A percentile compares a stretch with the other conserved stretches of the same genome.
phyloP scores from a whole-genome alignment of 2,329 filamentous ascomycete genomes.

The Monosporascus sp. region DNA sequence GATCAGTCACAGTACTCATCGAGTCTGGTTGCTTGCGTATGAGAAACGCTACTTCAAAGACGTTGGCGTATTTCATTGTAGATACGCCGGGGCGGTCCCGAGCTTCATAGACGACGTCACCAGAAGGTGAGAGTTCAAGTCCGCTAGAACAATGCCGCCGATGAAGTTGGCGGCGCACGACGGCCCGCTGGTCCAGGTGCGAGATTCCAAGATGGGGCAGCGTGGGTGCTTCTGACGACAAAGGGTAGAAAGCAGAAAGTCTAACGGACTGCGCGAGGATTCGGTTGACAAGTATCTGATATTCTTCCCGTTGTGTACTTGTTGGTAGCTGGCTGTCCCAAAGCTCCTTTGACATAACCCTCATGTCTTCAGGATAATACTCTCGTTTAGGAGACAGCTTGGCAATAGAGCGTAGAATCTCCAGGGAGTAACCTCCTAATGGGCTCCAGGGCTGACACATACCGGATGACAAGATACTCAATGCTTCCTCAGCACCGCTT shows the following conservation, averaged over 20 bases:
- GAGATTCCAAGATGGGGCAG: constrained; percentile 4
- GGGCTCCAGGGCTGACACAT: constrained; percentile 43
- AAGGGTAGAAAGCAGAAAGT: constrained; percentile 17
- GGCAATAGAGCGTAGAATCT: constrained; percentile 15
- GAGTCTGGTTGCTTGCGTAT: constrained; percentile 6
- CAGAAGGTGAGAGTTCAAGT: neutral
- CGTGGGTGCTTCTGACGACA: neutral
- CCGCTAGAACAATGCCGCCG: constrained; percentile 10
- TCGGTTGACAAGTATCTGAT: constrained; percentile 20
- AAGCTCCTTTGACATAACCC: constrained; percentile 26
- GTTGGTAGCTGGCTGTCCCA: constrained; percentile 29
- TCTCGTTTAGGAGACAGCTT: constrained; percentile 24
- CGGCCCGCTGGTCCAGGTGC: constrained; percentile 14
- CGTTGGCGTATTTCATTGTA: constrained; percentile 12
- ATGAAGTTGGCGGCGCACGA: constrained; percentile 22
- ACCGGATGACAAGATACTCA: constrained; percentile 43
- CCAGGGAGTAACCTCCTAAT: constrained; percentile 4
- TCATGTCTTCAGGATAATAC: constrained; percentile 32
- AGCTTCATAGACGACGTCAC: constrained; percentile 11
- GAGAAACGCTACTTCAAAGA: constrained; percentile 10
- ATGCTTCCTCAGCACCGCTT: constrained; percentile 57
- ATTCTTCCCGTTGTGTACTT: constrained; percentile 33
- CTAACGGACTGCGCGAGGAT: constrained; percentile 26
- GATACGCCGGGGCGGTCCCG: constrained; percentile 9
- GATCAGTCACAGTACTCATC: constrained; percentile 13